Conservation (phyloP, 2,329 filamentous ascomycete genomes). For the Dactylella cylindrospora region DNA sequence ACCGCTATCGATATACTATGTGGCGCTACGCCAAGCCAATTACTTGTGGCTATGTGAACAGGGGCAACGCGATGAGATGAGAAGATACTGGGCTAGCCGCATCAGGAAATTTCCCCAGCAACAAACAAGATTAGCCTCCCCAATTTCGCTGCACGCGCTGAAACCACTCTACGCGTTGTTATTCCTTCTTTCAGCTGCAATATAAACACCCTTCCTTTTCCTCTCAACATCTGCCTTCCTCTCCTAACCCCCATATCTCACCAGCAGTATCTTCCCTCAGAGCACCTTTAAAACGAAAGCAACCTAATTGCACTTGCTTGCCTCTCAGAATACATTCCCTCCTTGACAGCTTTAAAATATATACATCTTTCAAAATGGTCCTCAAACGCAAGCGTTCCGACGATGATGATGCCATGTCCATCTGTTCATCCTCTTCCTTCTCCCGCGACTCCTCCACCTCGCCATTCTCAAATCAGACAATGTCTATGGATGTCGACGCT, state of each 20-base stretch:
- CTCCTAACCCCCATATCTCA: neutral
- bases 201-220: conserved; percentile 9
- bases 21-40: too few relatives aligned
- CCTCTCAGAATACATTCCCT: neutral
- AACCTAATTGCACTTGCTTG: too few relatives aligned
- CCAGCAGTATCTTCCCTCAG: too few relatives aligned
- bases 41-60: too few relatives aligned
- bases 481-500: conserved; percentile 31
- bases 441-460: conserved; percentile 25
- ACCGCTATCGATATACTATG: too few relatives aligned
- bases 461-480: conserved; percentile 14
- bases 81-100: neutral
- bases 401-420: conserved; percentile 39
- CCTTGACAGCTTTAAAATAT: neutral
- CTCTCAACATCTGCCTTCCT: neutral
- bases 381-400: conserved; percentile 39
- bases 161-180: conserved; percentile 44
- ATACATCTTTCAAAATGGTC: conserved; percentile 12
- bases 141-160: conserved; percentile 6
- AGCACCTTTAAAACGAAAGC: too few relatives aligned
- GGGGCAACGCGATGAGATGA: conserved; percentile 20
- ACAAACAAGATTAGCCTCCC: conserved; percentile 19
- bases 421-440: conserved; percentile 22
- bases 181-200: conserved; percentile 24
- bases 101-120: neutral